Percentiles rank a stretch among this genome's conserved stretches.
These are phyloP conservation scores for Aphanomyces stellatus DNA, from an alignment of 352 stramenopile species.

Conservation along the genomic window DNA sequence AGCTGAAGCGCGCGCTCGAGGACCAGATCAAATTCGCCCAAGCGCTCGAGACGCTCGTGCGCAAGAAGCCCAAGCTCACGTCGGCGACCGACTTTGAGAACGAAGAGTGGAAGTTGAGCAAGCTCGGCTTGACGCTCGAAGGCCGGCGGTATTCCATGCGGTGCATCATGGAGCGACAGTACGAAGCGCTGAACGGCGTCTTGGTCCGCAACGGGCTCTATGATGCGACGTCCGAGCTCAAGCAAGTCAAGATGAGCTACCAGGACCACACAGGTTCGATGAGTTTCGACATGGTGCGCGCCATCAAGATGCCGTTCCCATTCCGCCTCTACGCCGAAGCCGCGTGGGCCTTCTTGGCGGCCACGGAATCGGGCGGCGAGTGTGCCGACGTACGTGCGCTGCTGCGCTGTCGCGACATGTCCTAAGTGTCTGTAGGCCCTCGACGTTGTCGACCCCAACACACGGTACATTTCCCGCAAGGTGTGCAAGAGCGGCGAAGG, in stretches of 20 bases:
- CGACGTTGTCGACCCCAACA: slow-evolving; percentile 11
- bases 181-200: slow-evolving; percentile 15
- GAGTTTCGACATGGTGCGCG: slow-evolving; percentile 1
- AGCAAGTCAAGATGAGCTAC: slow-evolving; percentile 15
- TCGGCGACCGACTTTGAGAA: slow-evolving; percentile 15
- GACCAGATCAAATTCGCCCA: slow-evolving; percentile 20
- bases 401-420: no score
- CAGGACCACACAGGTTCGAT: not conserved
- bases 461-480: slow-evolving; percentile 8
- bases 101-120: slow-evolving; percentile 22
- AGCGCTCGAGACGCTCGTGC: slow-evolving; percentile 7
- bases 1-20: slow-evolving; percentile 15
- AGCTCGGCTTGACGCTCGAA: not conserved
- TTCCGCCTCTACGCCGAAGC: not conserved
- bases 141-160: slow-evolving; percentile 8
- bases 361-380: no score
- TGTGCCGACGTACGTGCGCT: no score
- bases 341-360: not conserved
- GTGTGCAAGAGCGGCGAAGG: slow-evolving; percentile 5
- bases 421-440: no score
- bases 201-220: slow-evolving; percentile 14
- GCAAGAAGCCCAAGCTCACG: slow-evolving; percentile 12
- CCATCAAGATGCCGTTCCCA: slow-evolving; percentile 1
- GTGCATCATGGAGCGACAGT: slow-evolving; percentile 17
- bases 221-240: slow-evolving; percentile 13